A percentile compares a stretch with the other conserved stretches of the same genome.
Evolutionary conservation across 768 basidiomycete species (phyloP).

Genomic region (Cystobasidium onofrii): DNA sequence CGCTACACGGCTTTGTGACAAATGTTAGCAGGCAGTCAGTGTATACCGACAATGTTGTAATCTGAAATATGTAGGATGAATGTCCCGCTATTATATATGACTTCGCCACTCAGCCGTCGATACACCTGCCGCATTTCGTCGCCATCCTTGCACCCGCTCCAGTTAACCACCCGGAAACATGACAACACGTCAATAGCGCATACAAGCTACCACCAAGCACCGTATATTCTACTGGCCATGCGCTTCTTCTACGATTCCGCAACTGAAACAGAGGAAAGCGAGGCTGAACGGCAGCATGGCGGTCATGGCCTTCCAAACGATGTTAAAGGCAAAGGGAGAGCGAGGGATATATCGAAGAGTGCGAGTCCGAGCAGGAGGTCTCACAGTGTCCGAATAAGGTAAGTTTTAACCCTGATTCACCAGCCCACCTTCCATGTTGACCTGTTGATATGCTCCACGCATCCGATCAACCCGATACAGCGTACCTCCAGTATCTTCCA

Average conservation of each 20-base stretch:
- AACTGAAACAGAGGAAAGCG: background rate
- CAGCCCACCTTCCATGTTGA: too few relatives aligned
- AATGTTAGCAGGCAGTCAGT: too few relatives aligned
- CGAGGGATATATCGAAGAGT: background rate
- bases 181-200: background rate
- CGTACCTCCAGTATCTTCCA: background rate
- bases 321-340: conserved; percentile 22
- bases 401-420: background rate
- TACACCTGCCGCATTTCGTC: too few relatives aligned
- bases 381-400: background rate
- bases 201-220: background rate
- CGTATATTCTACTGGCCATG: background rate
- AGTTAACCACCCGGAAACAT: background rate
- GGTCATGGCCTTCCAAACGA: background rate
- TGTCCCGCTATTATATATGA: too few relatives aligned
- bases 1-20: too few relatives aligned
- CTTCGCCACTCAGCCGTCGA: too few relatives aligned
- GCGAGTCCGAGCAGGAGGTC: background rate
- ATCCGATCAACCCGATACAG: background rate
- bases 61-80: too few relatives aligned
- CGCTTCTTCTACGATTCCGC: background rate
- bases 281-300: background rate
- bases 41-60: too few relatives aligned
- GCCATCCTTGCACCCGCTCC: background rate
- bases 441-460: too few relatives aligned